Conservation (phyloP, 305 asterid genomes). For the Andrographis paniculata region DNA sequence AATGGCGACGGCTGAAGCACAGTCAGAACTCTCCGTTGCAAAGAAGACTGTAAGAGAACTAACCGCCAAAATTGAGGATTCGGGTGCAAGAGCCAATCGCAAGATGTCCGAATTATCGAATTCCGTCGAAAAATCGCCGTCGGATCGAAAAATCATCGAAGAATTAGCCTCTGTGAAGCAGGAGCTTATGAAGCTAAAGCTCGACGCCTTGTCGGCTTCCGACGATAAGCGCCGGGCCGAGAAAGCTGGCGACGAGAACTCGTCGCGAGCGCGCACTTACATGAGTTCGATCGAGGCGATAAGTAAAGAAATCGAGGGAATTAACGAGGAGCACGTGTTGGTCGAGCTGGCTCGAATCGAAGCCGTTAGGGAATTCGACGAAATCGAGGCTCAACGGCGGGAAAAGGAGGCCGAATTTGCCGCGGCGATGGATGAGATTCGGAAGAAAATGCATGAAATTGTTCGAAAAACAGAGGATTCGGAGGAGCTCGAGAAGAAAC, state of each 20-base stretch:
- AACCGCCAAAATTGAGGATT: constrained; percentile 36
- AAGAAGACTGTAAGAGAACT: constrained; percentile 38
- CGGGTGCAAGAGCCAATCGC: constrained; percentile 42
- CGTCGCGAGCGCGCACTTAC: constrained; percentile 19
- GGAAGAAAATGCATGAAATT: constrained; percentile 28
- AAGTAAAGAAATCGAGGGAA: constrained; percentile 44
- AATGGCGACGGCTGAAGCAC: constrained; percentile 30
- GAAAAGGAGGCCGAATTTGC: constrained; percentile 28
- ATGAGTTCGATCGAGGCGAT: constrained; percentile 25
- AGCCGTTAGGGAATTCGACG: constrained; percentile 59
- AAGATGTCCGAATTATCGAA: no score
- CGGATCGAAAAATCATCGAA: constrained; percentile 37
- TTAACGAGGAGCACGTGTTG: constrained; percentile 67
- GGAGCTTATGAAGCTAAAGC: constrained; percentile 55
- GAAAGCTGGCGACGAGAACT: constrained; percentile 29
- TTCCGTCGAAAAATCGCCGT: no score
- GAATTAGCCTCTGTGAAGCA: constrained; percentile 47
- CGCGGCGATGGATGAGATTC: constrained; percentile 32
- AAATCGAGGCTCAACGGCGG: constrained; percentile 40
- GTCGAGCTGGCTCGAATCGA: constrained; percentile 86
- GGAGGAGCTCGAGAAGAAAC: constrained; percentile 37
- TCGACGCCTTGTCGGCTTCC: constrained; percentile 51
- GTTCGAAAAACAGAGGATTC: constrained; percentile 29
- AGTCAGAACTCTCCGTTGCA: constrained; percentile 46
- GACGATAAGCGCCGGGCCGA: constrained; percentile 54